Evolutionary conservation across 2,329 filamentous ascomycete species (phyloP), one percentile per base, ranked within the genome.

Genomic region (Neofusicoccum sp.): DNA sequence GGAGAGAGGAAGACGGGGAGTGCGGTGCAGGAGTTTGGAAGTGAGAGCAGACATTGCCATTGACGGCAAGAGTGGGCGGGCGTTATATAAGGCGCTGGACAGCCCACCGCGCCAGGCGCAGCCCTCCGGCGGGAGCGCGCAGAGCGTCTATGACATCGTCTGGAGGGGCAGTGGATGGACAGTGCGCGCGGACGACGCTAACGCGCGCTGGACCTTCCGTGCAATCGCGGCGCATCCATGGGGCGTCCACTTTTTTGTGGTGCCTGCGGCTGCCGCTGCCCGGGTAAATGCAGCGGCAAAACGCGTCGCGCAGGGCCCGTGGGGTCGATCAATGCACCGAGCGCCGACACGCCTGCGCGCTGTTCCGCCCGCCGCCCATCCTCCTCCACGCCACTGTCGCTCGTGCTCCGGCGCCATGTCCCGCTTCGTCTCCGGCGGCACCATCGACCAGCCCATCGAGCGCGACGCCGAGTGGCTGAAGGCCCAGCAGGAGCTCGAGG

Each of bases 401-500:
- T 16, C 16, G 33, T 4, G 22, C 28, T 11, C 37, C 52, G 33
- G 4, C 34, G 37, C 52, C 52, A 67, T 67, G 67, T 66, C 66
- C 16, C 48, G 67, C 34, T 69, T 69, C 44, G 66, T 69, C 1
- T 65, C 68, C 31, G 68, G 56, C 34, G 68, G 68, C 33, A 67
- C 66, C 28, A 56, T 65, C 54, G 68, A 69, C 28, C 31, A 64
- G 37, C 77, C 80, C 34, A 75, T 74, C 4, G 74, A 80, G 67
- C 77, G 80, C 68, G 79, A 83, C 66, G 78, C 79, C 37, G 87
- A 87, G 64, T 92, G 89, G 89, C 84, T 85, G 67, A 79, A 80
- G 37, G 89, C 88, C 11, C 85, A 90, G 74, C 77, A 80, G 49
- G 84, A 89, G 66, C 81, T 93, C 16, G 88, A 89, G 16, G 83